A percentile compares a stretch with the other conserved stretches of the same genome.
phyloP scores from a whole-genome alignment of 345 rosid species.

The Adansonia digitata region DNA sequence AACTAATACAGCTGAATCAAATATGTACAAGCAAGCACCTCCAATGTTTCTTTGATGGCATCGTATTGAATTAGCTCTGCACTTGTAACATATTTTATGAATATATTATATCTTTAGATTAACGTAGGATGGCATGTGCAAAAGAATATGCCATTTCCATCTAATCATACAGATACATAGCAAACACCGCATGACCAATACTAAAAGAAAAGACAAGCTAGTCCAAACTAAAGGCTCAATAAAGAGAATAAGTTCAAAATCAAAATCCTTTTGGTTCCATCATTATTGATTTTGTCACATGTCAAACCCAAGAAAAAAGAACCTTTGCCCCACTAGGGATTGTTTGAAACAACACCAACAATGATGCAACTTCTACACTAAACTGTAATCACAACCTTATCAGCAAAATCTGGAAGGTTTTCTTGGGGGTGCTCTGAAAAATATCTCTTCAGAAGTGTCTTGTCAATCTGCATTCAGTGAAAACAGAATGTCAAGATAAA shows the following conservation, averaged over 20 bases:
- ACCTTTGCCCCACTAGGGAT: neutral
- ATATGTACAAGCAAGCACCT: neutral
- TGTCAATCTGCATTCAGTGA: slow-evolving; percentile 70
- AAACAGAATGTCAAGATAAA: slow-evolving; percentile 11
- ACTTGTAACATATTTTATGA: neutral
- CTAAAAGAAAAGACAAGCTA: neutral
- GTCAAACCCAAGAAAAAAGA: neutral
- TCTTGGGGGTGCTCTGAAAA: slow-evolving; percentile 65
- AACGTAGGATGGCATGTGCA: neutral
- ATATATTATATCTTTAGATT: neutral
- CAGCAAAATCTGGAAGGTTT: slow-evolving; percentile 72
- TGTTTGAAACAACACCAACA: neutral
- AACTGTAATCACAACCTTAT: slow-evolving; percentile 52
- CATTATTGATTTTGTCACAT: neutral
- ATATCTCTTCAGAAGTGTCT: slow-evolving; percentile 60
- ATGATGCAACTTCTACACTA: neutral
- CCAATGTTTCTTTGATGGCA: neutral
- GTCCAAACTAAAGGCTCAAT: neutral
- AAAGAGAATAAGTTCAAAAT: neutral
- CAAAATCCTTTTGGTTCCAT: neutral
- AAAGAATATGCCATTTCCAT: neutral
- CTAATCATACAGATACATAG: neutral
- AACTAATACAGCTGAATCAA: neutral
- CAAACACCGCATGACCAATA: neutral
- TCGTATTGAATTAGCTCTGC: no score